Conservation (phyloP, 768 basidiomycete species). For the Rhodotorula sphaerocarpa region DNA sequence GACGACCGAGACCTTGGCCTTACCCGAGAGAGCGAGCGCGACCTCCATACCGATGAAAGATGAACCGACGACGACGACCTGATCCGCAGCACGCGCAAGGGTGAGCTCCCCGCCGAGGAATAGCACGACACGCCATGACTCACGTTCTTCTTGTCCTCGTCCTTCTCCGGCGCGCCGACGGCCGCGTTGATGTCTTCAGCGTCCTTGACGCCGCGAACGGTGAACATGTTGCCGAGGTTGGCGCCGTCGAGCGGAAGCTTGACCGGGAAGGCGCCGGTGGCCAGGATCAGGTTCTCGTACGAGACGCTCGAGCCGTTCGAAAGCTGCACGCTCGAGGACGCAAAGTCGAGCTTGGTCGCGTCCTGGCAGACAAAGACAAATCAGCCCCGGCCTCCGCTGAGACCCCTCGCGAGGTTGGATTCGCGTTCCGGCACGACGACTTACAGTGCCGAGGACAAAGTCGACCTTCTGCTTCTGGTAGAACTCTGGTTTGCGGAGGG, state of each 20-base stretch:
- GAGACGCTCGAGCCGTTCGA: conserved; percentile 55
- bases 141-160: conserved; percentile 51
- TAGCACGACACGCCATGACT: not conserved
- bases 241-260: conserved; percentile 68
- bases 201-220: conserved; percentile 63
- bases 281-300: conserved; percentile 73
- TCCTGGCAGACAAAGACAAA: conserved; percentile 42
- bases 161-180: conserved; percentile 27
- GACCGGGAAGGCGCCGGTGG: conserved; percentile 65
- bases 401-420: too few relatives aligned
- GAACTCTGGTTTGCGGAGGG: conserved; percentile 63
- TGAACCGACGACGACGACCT: conserved; percentile 69
- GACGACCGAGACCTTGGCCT: conserved; percentile 71
- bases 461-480: conserved; percentile 58
- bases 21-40: conserved; percentile 63
- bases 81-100: not conserved
- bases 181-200: conserved; percentile 48
- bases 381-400: not conserved
- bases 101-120: not conserved
- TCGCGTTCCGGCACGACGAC: conserved; percentile 37
- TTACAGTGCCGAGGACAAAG: conserved; percentile 55
- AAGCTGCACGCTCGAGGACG: conserved; percentile 57
- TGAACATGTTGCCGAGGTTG: conserved; percentile 66
- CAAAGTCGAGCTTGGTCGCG: conserved; percentile 62
- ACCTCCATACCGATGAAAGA: conserved; percentile 91